Evolutionary conservation across 2,329 filamentous ascomycete genomes (phyloP).

Genomic region (Exophiala bonariae): DNA sequence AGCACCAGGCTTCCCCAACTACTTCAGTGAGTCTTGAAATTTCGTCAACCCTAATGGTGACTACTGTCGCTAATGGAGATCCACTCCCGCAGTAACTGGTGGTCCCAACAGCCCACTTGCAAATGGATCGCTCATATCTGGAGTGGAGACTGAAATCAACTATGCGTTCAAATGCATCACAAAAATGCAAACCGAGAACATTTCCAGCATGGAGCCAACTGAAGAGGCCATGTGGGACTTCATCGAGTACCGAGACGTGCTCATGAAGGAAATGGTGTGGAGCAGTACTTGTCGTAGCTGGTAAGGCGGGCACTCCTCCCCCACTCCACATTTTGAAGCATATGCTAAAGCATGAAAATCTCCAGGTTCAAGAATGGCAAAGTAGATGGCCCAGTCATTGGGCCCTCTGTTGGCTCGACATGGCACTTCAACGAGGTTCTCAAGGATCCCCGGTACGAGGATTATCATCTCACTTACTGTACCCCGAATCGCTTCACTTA

Average conservation of each 20-base stretch:
- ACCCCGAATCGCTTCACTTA: neutral
- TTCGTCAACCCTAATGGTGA: too few relatives aligned
- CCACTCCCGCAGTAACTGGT: conserved; percentile 24
- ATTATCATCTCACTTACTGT: conserved; percentile 32
- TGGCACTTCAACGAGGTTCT: conserved; percentile 38
- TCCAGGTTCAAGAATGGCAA: conserved; percentile 21
- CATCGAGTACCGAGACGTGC: conserved; percentile 41
- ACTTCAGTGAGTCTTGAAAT: conserved; percentile 25
- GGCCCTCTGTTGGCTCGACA: conserved; percentile 20
- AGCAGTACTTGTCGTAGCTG: conserved; percentile 26
- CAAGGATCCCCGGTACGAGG: conserved; percentile 37
- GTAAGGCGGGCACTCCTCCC: neutral
- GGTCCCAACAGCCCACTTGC: conserved; percentile 31
- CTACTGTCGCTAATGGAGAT: too few relatives aligned
- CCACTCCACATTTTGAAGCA: neutral
- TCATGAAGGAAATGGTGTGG: conserved; percentile 51
- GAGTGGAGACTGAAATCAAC: conserved; percentile 27
- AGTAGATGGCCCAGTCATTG: conserved; percentile 13
- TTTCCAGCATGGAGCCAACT: conserved; percentile 38
- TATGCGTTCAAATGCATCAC: conserved; percentile 31
- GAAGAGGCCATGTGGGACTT: conserved; percentile 33
- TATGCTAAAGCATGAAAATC: neutral
- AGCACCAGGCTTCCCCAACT: conserved; percentile 45
- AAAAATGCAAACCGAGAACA: conserved; percentile 42
- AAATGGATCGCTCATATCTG: conserved; percentile 31